Base-by-base conservation (phyloP, 192 early-diverging fungal species). In the Helicostylum pulchrum region DNA sequence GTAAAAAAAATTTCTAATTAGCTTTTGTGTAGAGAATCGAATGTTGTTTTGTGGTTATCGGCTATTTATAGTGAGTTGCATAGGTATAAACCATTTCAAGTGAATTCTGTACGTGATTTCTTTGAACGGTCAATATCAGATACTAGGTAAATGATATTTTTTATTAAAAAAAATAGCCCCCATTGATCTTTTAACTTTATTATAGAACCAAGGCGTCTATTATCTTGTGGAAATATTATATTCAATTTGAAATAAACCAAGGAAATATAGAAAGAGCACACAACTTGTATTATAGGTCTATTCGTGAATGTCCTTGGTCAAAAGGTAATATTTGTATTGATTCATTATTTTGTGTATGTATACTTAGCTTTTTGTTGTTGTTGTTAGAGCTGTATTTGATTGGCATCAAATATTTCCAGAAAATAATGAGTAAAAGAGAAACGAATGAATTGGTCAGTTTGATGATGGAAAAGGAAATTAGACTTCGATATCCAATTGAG, bases 391-490 rank as follows among this genome's bases (percentile, higher is more conserved):
- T 88, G 14, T 85, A 85, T 64, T 56, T 85, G 67, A 63, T 84
- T 17, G 80, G 77, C 4, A 78, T 87, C 61, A 34, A 73, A 43
- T n/a, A 58, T 23, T 63, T 87, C 21, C 55, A 71, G 30, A 53
- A 51, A 31, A 61, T 61, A 34, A 79, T 82, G 64, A 73, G 55
- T 30, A 66, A 62, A 15, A 73, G 80, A 47, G 87, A 89, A 63
- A 50, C 80, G 46, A 58, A 68, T 47, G 83, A 87, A 31, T 62
- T 85, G 10, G 55, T 78, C 15, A 70, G 72, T 20, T 60, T 87
- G 15, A 84, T 89, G 76, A 78, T 87, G 65, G 86, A 88, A 58
- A 89, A 88, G 60, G 88, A 88, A 49, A 68, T 89, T 7, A 73
- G 88, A 36, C 61, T 85, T 39, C 73, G 83, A 34, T 53, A 53